phyloP scores from a whole-genome alignment of 805 yeast species.

The Candida endomychidarum region DNA sequence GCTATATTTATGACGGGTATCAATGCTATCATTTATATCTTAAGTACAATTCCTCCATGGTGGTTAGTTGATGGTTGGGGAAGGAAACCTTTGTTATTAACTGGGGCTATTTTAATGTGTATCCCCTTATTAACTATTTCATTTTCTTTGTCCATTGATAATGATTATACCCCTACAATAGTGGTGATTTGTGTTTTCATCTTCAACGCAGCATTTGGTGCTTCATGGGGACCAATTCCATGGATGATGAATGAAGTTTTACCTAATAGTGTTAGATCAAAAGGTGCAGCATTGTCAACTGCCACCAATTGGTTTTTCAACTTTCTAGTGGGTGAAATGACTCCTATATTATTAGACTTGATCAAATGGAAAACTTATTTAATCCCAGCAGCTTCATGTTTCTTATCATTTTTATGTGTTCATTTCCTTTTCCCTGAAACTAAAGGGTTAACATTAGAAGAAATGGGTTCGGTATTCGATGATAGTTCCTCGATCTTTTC shows the following conservation, averaged over 20 bases:
- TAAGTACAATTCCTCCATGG: constrained; percentile 87
- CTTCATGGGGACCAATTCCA: constrained; percentile 93
- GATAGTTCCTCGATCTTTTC: constrained; percentile 48
- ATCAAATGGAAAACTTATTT: constrained; percentile 81
- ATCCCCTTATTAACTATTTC: constrained; percentile 65
- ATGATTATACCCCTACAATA: constrained; percentile 55
- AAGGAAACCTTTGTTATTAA: constrained; percentile 74
- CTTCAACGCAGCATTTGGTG: constrained; percentile 83
- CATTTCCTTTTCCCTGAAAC: constrained; percentile 82
- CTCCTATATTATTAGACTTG: constrained; percentile 76
- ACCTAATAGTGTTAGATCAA: constrained; percentile 80
- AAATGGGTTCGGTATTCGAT: constrained; percentile 88
- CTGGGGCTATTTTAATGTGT: constrained; percentile 83
- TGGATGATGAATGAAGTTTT: constrained; percentile 90
- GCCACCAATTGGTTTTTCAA: constrained; percentile 94
- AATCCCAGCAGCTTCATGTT: constrained; percentile 77
- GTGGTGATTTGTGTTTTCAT: constrained; percentile 78
- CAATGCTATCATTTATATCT: constrained; percentile 38
- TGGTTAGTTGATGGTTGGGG: constrained; percentile 90
- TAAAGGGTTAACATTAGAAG: constrained; percentile 83
- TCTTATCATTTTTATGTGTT: constrained; percentile 70
- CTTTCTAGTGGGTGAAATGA: constrained; percentile 88
- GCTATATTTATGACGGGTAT: constrained; percentile 92
- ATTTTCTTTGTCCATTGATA: constrained; percentile 41
- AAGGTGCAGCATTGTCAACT: constrained; percentile 87